Evolutionary conservation across 345 rosid genomes (phyloP).

Genomic region (Bruguiera gymnorhiza): DNA sequence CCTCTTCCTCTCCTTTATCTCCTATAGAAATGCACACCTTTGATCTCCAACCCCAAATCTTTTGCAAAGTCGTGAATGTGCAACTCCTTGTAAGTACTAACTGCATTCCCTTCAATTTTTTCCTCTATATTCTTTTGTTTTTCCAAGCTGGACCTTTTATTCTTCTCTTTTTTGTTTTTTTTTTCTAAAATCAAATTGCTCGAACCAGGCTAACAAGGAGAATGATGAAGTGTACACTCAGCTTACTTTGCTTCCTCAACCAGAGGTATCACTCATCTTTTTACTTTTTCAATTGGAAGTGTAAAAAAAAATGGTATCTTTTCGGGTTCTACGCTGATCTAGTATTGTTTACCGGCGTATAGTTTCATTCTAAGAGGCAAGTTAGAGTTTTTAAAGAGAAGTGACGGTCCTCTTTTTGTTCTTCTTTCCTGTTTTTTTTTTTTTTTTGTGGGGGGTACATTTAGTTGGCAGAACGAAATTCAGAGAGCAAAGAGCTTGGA

Average conservation of each 20-base stretch:
- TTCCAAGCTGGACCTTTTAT: slow-evolving; percentile 13
- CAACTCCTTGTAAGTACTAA: slow-evolving; percentile 59
- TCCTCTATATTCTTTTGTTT: background rate
- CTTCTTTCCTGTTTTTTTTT: background rate
- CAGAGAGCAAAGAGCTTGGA: slow-evolving; percentile 47
- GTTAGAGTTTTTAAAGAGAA: slow-evolving; percentile 4
- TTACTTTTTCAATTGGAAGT: background rate
- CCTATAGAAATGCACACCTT: slow-evolving; percentile 47
- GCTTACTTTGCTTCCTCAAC: slow-evolving; percentile 66
- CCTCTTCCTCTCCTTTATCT: slow-evolving; percentile 43
- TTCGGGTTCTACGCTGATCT: background rate
- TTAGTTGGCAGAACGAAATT: slow-evolving; percentile 48
- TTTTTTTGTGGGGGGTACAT: slow-evolving; percentile 9
- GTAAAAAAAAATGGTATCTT: background rate
- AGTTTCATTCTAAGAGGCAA: slow-evolving; percentile 7
- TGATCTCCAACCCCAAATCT: slow-evolving; percentile 65
- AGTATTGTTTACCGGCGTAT: slow-evolving; percentile 2
- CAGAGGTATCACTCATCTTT: slow-evolving; percentile 45
- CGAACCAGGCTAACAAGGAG: slow-evolving; percentile 74
- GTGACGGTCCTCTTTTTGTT: slow-evolving; percentile 13
- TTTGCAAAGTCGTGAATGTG: slow-evolving; percentile 64
- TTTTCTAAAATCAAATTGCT: background rate
- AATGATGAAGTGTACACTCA: slow-evolving; percentile 85
- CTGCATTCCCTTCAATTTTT: background rate
- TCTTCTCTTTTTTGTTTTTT: slow-evolving; percentile 5